phyloP scores from a whole-genome alignment of 179 eudicot genomes.

The Beta corolliflora region DNA sequence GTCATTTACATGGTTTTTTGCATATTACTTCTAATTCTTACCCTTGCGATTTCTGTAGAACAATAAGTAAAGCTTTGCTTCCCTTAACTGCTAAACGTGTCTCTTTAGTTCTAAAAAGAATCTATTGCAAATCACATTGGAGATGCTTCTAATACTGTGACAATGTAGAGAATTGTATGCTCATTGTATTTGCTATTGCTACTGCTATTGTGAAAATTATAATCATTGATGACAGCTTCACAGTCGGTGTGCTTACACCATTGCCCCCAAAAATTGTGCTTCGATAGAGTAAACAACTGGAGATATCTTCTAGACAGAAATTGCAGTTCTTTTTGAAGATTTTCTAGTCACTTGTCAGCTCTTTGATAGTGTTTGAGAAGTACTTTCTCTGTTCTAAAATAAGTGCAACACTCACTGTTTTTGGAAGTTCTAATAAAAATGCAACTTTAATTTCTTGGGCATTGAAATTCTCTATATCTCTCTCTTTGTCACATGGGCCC shows the following conservation, averaged over 20 bases:
- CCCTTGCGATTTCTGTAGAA: neutral
- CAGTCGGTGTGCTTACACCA: no score
- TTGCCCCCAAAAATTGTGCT: neutral
- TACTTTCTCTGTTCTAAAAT: no score
- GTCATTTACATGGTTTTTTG: slow-evolving; percentile 18
- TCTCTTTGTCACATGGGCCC: no score
- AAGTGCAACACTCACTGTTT: no score
- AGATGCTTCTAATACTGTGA: neutral
- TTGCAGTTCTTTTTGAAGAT: neutral
- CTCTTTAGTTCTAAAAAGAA: neutral
- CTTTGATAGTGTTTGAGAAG: neutral
- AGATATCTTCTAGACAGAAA: neutral
- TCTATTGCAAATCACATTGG: neutral
- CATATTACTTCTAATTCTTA: neutral
- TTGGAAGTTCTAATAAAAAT: no score
- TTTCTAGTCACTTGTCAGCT: neutral
- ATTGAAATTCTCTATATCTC: no score
- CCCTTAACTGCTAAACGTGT: neutral
- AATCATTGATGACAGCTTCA: neutral
- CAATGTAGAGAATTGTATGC: neutral
- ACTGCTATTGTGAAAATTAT: neutral
- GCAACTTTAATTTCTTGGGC: no score
- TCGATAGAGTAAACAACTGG: neutral
- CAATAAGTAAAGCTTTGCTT: neutral
- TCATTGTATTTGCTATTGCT: neutral